Evolutionary conservation across 2,329 filamentous ascomycete genomes (phyloP), one percentile per base, ranked within the genome.

Genomic region (Thelonectria rubi): DNA sequence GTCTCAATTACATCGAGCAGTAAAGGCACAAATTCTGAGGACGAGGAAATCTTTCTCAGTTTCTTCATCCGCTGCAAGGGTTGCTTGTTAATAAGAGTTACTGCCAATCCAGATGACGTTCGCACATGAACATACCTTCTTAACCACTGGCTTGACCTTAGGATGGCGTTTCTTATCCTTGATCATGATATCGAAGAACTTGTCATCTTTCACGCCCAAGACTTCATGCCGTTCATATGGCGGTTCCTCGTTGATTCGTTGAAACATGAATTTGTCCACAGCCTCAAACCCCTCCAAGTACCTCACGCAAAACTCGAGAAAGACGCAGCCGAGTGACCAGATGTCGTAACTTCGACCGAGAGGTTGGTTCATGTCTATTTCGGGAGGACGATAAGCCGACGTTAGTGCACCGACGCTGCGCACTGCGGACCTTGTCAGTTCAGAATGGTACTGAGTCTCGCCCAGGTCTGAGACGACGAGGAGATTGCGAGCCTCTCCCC

Each of bases 261-360:
- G 14, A 32, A 20, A 9, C 24, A n/a, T 4, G 24, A 54, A 54
- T 2, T 32, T 11, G 10, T 18, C 26, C 1, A 45, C 15, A 1
- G 24, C 21, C 1, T 55, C 6, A 3, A 1, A n/a, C 3, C 26
- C 30, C 15, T 47, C 30, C 8, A 55, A 20, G 18, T 55, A 55
- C 42, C 52, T 47, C 24, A 47, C n/a, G 9, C 18, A 47, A 39
- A 55, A 55, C 7, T 55, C 52, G 2, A 55, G 30, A 14, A 12
- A 55, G 5, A 55, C 42, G 15, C 52, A 55, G 3, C 52, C 52
- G 18, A 55, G 52, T 3, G 52, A 55, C 52, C 52, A 55, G 24
- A 55, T 47, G 15, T 55, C 52, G 42, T 55, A 55, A 2, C 11
- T 24, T 17, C n/a, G 52, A 12, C n/a, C n/a, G 52, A 17, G 42